A percentile compares a stretch with the other conserved stretches of the same genome.
Conservation (phyloP, 345 rosid genomes). For the Pugionium cornutum region DNA sequence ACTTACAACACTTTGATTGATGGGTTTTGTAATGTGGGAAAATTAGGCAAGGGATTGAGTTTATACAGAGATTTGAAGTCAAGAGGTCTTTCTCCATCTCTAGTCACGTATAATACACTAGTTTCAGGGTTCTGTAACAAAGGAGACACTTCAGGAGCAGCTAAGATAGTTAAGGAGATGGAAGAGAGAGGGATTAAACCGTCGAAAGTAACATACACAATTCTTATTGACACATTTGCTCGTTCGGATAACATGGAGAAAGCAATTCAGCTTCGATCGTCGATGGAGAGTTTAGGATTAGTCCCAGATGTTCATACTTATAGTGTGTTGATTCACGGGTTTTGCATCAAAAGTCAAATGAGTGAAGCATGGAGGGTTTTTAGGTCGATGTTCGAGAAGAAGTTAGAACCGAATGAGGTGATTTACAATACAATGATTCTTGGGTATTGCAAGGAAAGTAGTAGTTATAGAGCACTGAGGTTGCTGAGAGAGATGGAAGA, state of each 20-base stretch:
- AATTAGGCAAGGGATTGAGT: slow-evolving; percentile 51
- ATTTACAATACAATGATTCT: slow-evolving; percentile 68
- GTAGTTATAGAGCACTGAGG: slow-evolving; percentile 64
- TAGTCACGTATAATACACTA: slow-evolving; percentile 61
- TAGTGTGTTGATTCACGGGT: slow-evolving; percentile 66
- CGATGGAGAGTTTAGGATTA: slow-evolving; percentile 59
- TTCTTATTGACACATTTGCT: slow-evolving; percentile 54
- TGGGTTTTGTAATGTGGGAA: slow-evolving; percentile 54
- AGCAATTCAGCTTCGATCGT: slow-evolving; percentile 52
- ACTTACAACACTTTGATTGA: slow-evolving; percentile 66
- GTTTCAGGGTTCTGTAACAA: slow-evolving; percentile 56
- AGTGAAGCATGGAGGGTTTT: slow-evolving; percentile 62
- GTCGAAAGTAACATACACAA: slow-evolving; percentile 69
- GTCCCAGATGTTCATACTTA: slow-evolving; percentile 63
- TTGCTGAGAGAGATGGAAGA: slow-evolving; percentile 62
- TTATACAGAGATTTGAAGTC: slow-evolving; percentile 57
- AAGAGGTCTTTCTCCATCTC: slow-evolving; percentile 57
- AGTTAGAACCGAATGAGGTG: slow-evolving; percentile 61
- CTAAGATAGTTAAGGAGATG: slow-evolving; percentile 67
- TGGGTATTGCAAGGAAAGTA: slow-evolving; percentile 76
- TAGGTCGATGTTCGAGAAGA: slow-evolving; percentile 49
- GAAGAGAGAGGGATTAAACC: slow-evolving; percentile 73
- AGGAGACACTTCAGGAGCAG: slow-evolving; percentile 45
- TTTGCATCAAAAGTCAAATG: slow-evolving; percentile 72
- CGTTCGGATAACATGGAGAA: slow-evolving; percentile 54